phyloP scores from a whole-genome alignment of 2,329 filamentous ascomycete species.

The Beauveria sp. region DNA sequence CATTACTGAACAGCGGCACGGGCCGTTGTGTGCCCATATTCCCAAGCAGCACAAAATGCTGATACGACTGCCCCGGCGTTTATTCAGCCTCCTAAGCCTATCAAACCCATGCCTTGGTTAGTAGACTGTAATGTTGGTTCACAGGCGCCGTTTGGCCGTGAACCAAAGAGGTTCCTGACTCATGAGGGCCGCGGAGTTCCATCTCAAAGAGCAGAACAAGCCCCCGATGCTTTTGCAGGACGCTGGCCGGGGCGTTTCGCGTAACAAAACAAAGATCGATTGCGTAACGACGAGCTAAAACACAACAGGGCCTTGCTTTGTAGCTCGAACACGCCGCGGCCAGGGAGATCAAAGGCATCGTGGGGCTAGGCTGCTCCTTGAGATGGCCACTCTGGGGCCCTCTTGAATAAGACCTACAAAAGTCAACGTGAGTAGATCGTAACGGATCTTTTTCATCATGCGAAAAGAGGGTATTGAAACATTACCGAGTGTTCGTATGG shows the following conservation, averaged over 20 bases:
- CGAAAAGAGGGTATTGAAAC: neutral
- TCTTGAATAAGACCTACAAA: neutral
- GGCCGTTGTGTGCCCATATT: too few species aligned
- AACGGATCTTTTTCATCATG: neutral
- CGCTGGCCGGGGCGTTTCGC: neutral
- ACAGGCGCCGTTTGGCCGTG: too few species aligned
- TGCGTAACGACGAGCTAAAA: neutral
- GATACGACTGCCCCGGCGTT: too few species aligned
- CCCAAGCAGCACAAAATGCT: too few species aligned
- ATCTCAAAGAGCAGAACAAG: neutral
- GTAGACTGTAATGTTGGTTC: too few species aligned
- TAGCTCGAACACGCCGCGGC: neutral
- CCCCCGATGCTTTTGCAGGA: neutral
- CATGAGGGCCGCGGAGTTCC: neutral
- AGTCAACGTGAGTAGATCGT: neutral
- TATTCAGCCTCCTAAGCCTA: too few species aligned
- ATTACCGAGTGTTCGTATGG: neutral
- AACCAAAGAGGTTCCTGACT: too few species aligned
- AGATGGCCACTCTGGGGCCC: neutral
- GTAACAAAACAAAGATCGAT: neutral
- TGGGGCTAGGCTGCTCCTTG: neutral
- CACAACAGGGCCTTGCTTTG: neutral
- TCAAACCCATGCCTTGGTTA: too few species aligned
- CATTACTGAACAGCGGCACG: too few species aligned
- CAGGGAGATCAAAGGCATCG: neutral